phyloP scores from a whole-genome alignment of 805 yeast genomes.

The Tetrapisispora nanseiensis region DNA sequence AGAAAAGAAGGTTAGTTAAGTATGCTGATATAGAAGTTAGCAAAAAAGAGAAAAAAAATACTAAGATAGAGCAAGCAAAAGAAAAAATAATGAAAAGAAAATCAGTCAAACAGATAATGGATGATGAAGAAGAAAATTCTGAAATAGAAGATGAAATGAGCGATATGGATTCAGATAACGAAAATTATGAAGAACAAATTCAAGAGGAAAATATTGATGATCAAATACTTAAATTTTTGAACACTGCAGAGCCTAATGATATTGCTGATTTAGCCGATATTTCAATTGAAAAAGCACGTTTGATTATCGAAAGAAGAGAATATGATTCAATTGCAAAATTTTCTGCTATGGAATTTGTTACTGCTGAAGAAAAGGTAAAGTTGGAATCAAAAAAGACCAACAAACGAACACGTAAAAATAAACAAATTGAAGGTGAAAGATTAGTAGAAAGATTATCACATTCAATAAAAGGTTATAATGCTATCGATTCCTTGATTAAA shows the following conservation, averaged over 20 bases:
- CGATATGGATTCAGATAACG: slow-evolving; percentile 36
- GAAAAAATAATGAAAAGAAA: slow-evolving; percentile 19
- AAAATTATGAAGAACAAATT: slow-evolving; percentile 22
- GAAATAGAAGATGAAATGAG: slow-evolving; percentile 29
- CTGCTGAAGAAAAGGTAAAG: slow-evolving; percentile 23
- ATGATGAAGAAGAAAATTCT: slow-evolving; percentile 19
- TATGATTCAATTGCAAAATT: slow-evolving; percentile 50
- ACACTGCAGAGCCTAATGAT: slow-evolving; percentile 65
- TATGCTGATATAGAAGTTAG: slow-evolving; percentile 26
- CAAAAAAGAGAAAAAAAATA: slow-evolving; percentile 8
- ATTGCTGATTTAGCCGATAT: slow-evolving; percentile 73
- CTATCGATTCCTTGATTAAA: slow-evolving; percentile 85
- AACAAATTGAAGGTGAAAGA: slow-evolving; percentile 59
- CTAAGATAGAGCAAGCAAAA: slow-evolving; percentile 28
- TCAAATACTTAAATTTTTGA: slow-evolving; percentile 66
- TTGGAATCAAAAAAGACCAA: slow-evolving; percentile 3
- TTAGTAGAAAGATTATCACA: slow-evolving; percentile 59
- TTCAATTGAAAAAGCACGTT: slow-evolving; percentile 52
- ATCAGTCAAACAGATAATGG: slow-evolving; percentile 12
- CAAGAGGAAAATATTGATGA: slow-evolving; percentile 41
- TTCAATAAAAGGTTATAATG: slow-evolving; percentile 79
- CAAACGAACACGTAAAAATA: slow-evolving; percentile 28
- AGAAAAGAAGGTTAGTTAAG: slow-evolving; percentile 32
- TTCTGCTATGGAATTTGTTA: slow-evolving; percentile 44
- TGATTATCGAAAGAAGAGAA: slow-evolving; percentile 62